Conservation (phyloP, 495 filamentous ascomycete species). For the Aspergillus leporis region DNA sequence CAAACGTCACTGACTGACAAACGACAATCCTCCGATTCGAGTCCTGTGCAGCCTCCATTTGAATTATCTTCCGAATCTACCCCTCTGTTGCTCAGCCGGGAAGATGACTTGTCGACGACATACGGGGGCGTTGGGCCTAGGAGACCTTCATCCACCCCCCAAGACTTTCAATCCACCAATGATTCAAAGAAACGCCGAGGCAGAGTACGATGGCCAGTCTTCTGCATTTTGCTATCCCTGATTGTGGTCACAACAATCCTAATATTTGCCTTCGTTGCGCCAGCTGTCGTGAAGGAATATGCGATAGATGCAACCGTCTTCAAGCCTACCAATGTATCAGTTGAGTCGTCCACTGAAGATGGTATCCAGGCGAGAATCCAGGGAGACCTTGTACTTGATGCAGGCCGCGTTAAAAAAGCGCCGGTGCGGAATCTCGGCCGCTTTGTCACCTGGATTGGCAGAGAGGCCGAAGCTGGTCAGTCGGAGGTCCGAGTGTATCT, state of each 20-base stretch:
- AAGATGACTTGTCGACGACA: conserved; percentile 29
- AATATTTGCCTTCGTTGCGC: conserved; percentile 73
- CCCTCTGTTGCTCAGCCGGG: conserved; percentile 40
- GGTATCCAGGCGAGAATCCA: conserved; percentile 78
- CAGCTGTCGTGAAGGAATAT: conserved; percentile 79
- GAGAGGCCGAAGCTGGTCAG: conserved; percentile 65
- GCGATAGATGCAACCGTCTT: conserved; percentile 78
- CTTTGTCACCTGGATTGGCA: conserved; percentile 79
- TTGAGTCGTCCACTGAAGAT: conserved; percentile 75
- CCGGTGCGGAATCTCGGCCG: conserved; percentile 72
- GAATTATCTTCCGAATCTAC: conserved; percentile 45
- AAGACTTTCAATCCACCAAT: conserved; percentile 15
- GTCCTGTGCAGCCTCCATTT: conserved; percentile 28
- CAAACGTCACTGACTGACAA: conserved; percentile 12
- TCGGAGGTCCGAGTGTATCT: conserved; percentile 76
- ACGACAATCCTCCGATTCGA: conserved; percentile 12
- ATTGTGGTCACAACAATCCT: conserved; percentile 51
- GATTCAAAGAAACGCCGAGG: conserved; percentile 23
- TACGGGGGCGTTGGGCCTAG: conserved; percentile 36
- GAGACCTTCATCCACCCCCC: conserved; percentile 22
- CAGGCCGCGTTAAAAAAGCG: conserved; percentile 65
- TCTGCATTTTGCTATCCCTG: conserved; percentile 54
- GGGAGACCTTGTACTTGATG: conserved; percentile 79
- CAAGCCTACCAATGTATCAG: conserved; percentile 75
- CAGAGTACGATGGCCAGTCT: conserved; percentile 54